These are phyloP conservation scores for Berkeleyomyces basicola DNA, from an alignment of 2,329 filamentous ascomycete genomes.

Conservation along the genomic window DNA sequence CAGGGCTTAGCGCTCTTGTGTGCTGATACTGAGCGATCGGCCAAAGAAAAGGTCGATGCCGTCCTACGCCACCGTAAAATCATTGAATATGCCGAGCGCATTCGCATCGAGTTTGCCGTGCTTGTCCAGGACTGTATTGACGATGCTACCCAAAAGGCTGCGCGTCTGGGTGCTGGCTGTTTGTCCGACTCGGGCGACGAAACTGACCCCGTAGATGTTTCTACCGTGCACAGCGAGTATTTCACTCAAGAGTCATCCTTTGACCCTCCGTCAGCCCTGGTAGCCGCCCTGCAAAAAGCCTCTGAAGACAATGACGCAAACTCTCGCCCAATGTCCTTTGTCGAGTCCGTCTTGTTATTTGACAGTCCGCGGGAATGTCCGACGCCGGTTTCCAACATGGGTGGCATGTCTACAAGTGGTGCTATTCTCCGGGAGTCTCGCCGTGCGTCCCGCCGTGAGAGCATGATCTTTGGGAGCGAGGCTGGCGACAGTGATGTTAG, in stretches of 20 bases:
- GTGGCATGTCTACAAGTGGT: slow-evolving; percentile 20
- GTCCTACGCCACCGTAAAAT: slow-evolving; percentile 83
- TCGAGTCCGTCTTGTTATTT: slow-evolving; percentile 59
- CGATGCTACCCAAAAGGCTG: slow-evolving; percentile 77
- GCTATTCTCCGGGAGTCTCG: slow-evolving; percentile 40
- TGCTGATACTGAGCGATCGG: slow-evolving; percentile 70
- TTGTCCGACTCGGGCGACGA: slow-evolving; percentile 60
- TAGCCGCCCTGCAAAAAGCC: slow-evolving; percentile 34
- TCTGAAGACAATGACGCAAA: slow-evolving; percentile 23
- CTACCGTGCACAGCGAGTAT: slow-evolving; percentile 32
- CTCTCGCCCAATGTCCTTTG: slow-evolving; percentile 39
- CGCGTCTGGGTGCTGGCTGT: slow-evolving; percentile 69
- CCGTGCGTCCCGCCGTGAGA: slow-evolving; percentile 29
- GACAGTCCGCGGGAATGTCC: slow-evolving; percentile 82
- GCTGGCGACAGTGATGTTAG: slow-evolving; percentile 76
- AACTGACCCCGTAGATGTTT: slow-evolving; percentile 5
- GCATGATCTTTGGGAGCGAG: slow-evolving; percentile 71
- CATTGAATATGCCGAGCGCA: slow-evolving; percentile 89
- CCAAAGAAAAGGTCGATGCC: slow-evolving; percentile 79
- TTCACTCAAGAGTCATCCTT: slow-evolving; percentile 40
- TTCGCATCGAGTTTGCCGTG: slow-evolving; percentile 82
- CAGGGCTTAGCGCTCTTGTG: slow-evolving; percentile 78
- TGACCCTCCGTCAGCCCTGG: slow-evolving; percentile 34
- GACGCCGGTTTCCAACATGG: slow-evolving; percentile 71
- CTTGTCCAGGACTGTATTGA: slow-evolving; percentile 93